Conservation (phyloP, 2,329 filamentous ascomycete genomes). For the Arthrobotrys pseudoclavata region DNA sequence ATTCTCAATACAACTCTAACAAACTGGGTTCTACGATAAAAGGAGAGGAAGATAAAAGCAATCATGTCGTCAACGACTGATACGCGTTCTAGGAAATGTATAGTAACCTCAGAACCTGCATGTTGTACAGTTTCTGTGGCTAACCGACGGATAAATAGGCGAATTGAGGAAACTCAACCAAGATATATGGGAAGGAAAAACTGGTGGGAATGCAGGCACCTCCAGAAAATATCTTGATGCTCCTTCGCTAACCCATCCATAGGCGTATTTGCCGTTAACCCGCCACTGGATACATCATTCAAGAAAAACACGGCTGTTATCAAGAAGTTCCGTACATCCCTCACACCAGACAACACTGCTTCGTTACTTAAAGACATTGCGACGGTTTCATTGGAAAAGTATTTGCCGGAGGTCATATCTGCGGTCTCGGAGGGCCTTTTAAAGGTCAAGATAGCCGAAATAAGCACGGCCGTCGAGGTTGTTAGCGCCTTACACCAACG, state of each 20-base stretch:
- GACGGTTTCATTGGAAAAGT: slow-evolving; percentile 64
- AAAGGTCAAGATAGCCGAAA: slow-evolving; percentile 62
- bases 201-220: slow-evolving; percentile 21
- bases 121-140: slow-evolving; percentile 21
- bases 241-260: slow-evolving; percentile 2
- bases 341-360: slow-evolving; percentile 62
- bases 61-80: slow-evolving; percentile 52
- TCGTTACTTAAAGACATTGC: slow-evolving; percentile 63
- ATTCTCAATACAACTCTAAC: slow-evolving; percentile 13
- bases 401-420: slow-evolving; percentile 63
- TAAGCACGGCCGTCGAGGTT: slow-evolving; percentile 63
- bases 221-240: neutral
- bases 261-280: slow-evolving; percentile 62
- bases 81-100: slow-evolving; percentile 60
- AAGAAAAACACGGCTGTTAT: slow-evolving; percentile 64
- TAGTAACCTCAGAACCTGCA: neutral
- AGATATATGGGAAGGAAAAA: slow-evolving; percentile 57
- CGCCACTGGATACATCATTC: slow-evolving; percentile 63
- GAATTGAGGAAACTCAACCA: slow-evolving; percentile 58
- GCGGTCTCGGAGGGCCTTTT: slow-evolving; percentile 63
- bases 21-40: slow-evolving; percentile 28
- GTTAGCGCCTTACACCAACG: slow-evolving; percentile 64
- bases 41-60: slow-evolving; percentile 3
- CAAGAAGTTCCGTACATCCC: slow-evolving; percentile 63
- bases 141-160: slow-evolving; percentile 41